Percentiles rank a stretch among this genome's conserved stretches.
Evolutionary conservation across 2,329 filamentous ascomycete genomes (phyloP).

Genomic region (Nigrospora sphaerica): DNA sequence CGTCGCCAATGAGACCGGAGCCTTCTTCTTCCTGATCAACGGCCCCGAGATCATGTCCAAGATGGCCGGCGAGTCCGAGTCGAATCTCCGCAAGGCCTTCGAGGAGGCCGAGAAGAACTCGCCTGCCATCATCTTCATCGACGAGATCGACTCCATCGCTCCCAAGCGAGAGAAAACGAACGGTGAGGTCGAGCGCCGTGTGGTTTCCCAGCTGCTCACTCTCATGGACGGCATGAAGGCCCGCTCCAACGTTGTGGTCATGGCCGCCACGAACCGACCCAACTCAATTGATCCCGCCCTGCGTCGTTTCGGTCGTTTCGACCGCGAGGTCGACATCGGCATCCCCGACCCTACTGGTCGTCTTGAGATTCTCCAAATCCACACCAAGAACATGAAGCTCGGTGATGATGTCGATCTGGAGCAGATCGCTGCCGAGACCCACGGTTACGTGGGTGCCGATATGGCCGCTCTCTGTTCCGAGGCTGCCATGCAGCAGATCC

Average conservation of each 20-base stretch:
- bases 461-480: constrained; percentile 97
- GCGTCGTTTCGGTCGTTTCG: constrained; percentile 96
- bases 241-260: constrained; percentile 95
- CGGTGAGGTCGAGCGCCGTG: constrained; percentile 95
- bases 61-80: constrained; percentile 99
- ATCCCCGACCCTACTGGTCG: constrained; percentile 96
- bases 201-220: constrained; percentile 89
- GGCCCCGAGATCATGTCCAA: constrained; percentile 99
- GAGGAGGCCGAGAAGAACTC: constrained; percentile 99
- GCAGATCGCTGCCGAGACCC: constrained; percentile 93
- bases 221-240: constrained; percentile 99
- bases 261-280: constrained; percentile 97
- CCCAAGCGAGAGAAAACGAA: constrained; percentile 99
- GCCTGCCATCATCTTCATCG: constrained; percentile 98
- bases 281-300: constrained; percentile 98
- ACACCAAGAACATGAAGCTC: constrained; percentile 99
- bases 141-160: constrained; percentile 98
- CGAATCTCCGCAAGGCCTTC: constrained; percentile 97
- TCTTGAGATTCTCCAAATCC: constrained; percentile 97
- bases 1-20: constrained; percentile 96
- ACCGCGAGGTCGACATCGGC: constrained; percentile 97
- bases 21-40: constrained; percentile 99
- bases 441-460: constrained; percentile 98
- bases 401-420: constrained; percentile 94
- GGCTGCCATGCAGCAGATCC: constrained; percentile 99